A percentile compares a stretch with the other conserved stretches of the same genome.
Conservation (phyloP, 2,329 filamentous ascomycete genomes). For the Cladosporium cucumerinum region DNA sequence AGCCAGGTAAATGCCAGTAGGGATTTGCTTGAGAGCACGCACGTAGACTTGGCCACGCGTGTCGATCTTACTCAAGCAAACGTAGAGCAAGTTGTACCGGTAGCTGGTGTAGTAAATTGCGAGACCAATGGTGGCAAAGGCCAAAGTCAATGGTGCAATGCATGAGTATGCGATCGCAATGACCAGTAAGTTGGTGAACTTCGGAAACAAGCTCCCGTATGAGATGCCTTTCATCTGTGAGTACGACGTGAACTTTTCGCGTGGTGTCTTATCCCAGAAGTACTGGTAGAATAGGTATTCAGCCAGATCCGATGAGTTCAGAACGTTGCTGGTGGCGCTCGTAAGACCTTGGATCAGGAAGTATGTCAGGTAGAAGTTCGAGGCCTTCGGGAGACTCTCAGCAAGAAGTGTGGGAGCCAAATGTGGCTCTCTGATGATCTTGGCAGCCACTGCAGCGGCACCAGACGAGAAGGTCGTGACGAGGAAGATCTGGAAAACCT, state of each 20-base stretch:
- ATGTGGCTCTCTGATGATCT: constrained; percentile 35
- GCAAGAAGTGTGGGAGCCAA: constrained; percentile 35
- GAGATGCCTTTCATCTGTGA: constrained; percentile 42
- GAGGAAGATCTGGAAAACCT: constrained; percentile 43
- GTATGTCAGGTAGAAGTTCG: constrained; percentile 43
- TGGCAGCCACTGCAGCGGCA: constrained; percentile 32
- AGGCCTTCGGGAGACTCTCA: constrained; percentile 36
- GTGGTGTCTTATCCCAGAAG: constrained; percentile 42
- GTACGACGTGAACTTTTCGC: constrained; percentile 46
- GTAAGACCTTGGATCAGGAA: constrained; percentile 39
- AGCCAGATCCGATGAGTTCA: constrained; percentile 35
- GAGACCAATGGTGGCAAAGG: constrained; percentile 45
- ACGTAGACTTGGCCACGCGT: constrained; percentile 47
- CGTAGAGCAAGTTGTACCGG: constrained; percentile 50
- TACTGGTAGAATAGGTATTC: constrained; percentile 33
- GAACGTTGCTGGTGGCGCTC: constrained; percentile 30
- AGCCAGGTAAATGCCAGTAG: constrained; percentile 47
- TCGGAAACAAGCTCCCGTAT: constrained; percentile 47
- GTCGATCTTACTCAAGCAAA: constrained; percentile 45
- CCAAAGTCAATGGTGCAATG: constrained; percentile 48
- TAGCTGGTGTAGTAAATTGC: constrained; percentile 46
- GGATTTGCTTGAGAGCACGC: constrained; percentile 46
- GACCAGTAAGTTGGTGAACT: constrained; percentile 45
- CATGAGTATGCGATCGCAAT: constrained; percentile 47
- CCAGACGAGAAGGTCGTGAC: constrained; percentile 40